Evolutionary conservation across 305 asterid genomes (phyloP).

Genomic region (Rubia occidens): DNA sequence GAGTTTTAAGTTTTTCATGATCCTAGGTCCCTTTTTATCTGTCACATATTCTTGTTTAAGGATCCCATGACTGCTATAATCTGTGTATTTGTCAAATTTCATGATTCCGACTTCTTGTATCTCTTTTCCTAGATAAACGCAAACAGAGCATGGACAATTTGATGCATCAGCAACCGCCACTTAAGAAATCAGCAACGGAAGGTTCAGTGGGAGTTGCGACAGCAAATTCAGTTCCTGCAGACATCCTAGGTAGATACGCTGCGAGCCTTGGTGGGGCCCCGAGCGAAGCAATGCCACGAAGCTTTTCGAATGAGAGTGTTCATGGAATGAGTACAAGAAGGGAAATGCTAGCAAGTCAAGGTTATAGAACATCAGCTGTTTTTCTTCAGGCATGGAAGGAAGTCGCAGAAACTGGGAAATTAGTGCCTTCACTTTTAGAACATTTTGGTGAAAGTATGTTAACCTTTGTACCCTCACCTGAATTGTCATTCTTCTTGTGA

Average conservation of each 20-base stretch:
- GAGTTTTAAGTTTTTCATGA: neutral
- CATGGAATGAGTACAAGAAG: conserved; percentile 39
- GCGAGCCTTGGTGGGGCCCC: conserved; percentile 28
- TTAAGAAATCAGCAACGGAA: conserved; percentile 61
- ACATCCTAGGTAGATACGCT: conserved; percentile 38
- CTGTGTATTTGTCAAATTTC: neutral
- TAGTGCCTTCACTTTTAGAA: conserved; percentile 48
- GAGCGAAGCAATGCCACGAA: conserved; percentile 27
- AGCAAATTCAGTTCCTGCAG: conserved; percentile 34
- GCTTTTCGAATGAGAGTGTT: conserved; percentile 32
- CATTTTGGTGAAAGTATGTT: conserved; percentile 82
- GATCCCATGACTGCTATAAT: neutral
- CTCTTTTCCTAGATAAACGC: conserved; percentile 47
- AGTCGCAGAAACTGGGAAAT: conserved; percentile 35
- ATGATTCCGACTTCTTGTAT: neutral
- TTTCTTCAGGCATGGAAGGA: conserved; percentile 60
- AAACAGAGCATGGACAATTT: conserved; percentile 58
- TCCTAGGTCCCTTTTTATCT: neutral
- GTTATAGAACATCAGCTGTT: conserved; percentile 34
- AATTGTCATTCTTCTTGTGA: conserved; percentile 55
- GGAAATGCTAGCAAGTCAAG: conserved; percentile 35
- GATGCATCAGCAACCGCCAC: conserved; percentile 74
- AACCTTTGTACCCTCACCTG: conserved; percentile 66
- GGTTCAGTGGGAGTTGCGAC: conserved; percentile 30
- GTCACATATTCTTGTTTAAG: neutral